These are phyloP conservation scores for Artemisia annua DNA, from an alignment of 129 eudicot genomes.

Conservation along the genomic window DNA sequence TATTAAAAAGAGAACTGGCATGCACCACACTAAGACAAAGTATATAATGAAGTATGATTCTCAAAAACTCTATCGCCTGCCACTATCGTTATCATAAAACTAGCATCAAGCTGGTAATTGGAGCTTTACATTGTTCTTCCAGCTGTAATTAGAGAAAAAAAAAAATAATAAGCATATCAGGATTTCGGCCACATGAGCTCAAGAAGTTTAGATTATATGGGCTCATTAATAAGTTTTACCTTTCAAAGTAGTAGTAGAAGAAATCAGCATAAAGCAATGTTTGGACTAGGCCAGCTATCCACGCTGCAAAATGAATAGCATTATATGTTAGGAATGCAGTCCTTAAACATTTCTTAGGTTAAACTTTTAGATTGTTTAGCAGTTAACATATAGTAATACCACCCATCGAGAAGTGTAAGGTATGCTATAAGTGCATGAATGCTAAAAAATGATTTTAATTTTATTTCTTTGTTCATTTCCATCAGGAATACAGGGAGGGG, in stretches of 20 bases:
- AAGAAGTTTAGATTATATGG: neutral
- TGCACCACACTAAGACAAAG: conserved; percentile 24
- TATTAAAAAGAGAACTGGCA: conserved; percentile 22
- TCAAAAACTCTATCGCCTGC: conserved; percentile 35
- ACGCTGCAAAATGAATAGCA: conserved; percentile 56
- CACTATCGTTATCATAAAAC: conserved; percentile 34
- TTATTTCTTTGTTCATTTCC: neutral
- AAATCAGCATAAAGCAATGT: conserved; percentile 94
- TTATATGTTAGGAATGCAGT: conserved; percentile 9
- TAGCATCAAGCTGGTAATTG: conserved; percentile 80
- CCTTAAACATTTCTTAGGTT: neutral
- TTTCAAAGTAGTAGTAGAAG: conserved; percentile 97
- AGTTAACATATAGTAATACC: neutral
- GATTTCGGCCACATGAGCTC: neutral
- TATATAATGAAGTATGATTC: conserved; percentile 23
- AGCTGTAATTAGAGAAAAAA: conserved; percentile 48
- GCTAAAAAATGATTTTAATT: neutral
- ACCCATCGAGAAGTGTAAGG: conserved; percentile 7
- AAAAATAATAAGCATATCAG: conserved; percentile 5
- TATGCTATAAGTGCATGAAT: neutral
- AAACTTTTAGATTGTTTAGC: neutral
- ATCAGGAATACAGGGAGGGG: neutral
- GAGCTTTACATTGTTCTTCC: conserved; percentile 94
- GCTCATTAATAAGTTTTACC: conserved; percentile 40
- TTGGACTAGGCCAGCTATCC: conserved; percentile 92